phyloP scores from a whole-genome alignment of 495 filamentous ascomycete species.

The Xylaria scruposa region DNA sequence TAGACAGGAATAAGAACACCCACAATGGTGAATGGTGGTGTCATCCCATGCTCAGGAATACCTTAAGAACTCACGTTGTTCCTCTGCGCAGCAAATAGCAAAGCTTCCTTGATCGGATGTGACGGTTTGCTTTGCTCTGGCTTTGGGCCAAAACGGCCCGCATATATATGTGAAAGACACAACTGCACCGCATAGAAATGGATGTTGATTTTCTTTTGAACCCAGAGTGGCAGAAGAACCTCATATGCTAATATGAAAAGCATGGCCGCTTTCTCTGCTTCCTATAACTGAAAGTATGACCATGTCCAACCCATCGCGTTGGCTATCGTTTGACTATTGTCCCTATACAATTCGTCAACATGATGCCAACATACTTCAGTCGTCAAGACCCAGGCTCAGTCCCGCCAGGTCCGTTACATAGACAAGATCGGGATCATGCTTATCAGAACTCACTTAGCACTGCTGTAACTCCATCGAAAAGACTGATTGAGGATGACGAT shows the following conservation, averaged over 20 bases:
- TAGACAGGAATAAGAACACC: background rate
- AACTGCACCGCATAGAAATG: slow-evolving; percentile 25
- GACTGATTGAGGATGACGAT: slow-evolving; percentile 50
- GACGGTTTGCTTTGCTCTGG: slow-evolving; percentile 8
- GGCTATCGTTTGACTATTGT: background rate
- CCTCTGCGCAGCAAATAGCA: slow-evolving; percentile 18
- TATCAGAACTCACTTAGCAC: slow-evolving; percentile 18
- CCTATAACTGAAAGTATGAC: background rate
- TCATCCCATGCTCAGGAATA: background rate
- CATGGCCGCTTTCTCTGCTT: background rate
- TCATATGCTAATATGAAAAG: slow-evolving; percentile 21
- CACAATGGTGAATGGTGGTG: background rate
- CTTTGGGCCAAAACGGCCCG: slow-evolving; percentile 1
- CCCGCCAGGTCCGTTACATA: slow-evolving; percentile 1
- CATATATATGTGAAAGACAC: slow-evolving; percentile 31
- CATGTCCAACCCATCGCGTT: background rate
- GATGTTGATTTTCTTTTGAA: slow-evolving; percentile 31
- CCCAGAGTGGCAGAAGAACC: slow-evolving; percentile 9
- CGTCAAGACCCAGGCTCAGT: background rate
- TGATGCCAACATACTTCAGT: slow-evolving; percentile 21
- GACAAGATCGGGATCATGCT: slow-evolving; percentile 8
- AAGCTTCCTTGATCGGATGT: slow-evolving; percentile 17
- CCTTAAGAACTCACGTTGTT: slow-evolving; percentile 1
- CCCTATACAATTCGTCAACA: slow-evolving; percentile 15
- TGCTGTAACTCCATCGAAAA: slow-evolving; percentile 28